Evolutionary conservation across 139 green algal species (phyloP).

Genomic region (Limnomonas spitsbergensis): DNA sequence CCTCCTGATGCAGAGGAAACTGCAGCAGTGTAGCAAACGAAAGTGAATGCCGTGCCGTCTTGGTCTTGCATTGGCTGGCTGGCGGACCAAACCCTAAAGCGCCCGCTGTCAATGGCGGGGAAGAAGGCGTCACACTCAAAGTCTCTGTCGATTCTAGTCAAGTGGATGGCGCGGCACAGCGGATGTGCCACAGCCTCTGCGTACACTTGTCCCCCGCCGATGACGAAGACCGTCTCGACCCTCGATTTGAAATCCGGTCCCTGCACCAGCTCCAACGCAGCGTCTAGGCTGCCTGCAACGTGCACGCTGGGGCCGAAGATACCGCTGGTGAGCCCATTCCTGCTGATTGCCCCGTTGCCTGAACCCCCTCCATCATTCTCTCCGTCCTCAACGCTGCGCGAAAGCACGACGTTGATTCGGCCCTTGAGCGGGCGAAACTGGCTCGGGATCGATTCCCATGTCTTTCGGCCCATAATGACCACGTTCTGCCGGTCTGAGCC

Average conservation of each 20-base stretch:
- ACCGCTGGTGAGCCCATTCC: neutral
- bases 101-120: slow-evolving; percentile 55
- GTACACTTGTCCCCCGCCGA: slow-evolving; percentile 86
- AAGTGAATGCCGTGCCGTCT: slow-evolving; percentile 56
- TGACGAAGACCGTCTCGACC: slow-evolving; percentile 92
- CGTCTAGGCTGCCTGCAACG: slow-evolving; percentile 61
- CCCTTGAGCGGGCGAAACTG: slow-evolving; percentile 88
- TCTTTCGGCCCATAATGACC: slow-evolving; percentile 98
- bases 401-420: slow-evolving; percentile 94
- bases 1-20: neutral
- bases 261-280: slow-evolving; percentile 68
- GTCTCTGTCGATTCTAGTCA: slow-evolving; percentile 57
- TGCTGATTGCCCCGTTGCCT: neutral
- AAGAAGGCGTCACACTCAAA: slow-evolving; percentile 91
- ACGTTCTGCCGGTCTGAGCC: slow-evolving; percentile 82
- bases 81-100: slow-evolving; percentile 74
- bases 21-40: slow-evolving; percentile 76
- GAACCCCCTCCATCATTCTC: slow-evolving; percentile 8
- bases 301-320: slow-evolving; percentile 46
- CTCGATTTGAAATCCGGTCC: slow-evolving; percentile 13
- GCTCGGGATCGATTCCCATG: slow-evolving; percentile 91
- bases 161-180: slow-evolving; percentile 80
- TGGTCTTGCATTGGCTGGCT: slow-evolving; percentile 32
- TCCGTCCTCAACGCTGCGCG: slow-evolving; percentile 29
- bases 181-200: slow-evolving; percentile 66